Conservation (phyloP, 345 rosid genomes). For the Lepidium aucheri region DNA sequence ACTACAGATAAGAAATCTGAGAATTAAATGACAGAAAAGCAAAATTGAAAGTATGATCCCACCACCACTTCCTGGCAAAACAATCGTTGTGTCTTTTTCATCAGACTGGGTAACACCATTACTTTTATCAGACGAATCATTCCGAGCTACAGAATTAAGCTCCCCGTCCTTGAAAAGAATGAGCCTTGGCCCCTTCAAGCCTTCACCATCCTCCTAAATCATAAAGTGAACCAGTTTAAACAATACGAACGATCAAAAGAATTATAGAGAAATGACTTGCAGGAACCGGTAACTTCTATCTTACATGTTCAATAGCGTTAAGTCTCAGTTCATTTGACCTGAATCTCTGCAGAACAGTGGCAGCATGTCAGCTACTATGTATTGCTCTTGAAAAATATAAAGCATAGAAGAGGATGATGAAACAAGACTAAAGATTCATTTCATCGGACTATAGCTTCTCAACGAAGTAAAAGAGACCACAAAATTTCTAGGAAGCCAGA, state of each 20-base stretch:
- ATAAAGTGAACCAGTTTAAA: conserved; percentile 6
- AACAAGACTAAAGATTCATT: neutral
- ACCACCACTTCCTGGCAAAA: conserved; percentile 38
- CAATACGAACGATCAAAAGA: neutral
- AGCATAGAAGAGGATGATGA: neutral
- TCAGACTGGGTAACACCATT: conserved; percentile 19
- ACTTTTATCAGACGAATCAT: conserved; percentile 22
- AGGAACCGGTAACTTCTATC: neutral
- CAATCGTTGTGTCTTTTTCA: conserved; percentile 19
- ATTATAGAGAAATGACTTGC: neutral
- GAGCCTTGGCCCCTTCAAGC: conserved; percentile 61
- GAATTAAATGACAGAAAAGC: neutral
- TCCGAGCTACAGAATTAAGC: conserved; percentile 31
- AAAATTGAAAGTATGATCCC: neutral
- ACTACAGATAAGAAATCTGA: conserved; percentile 16
- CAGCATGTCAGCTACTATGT: conserved; percentile 1
- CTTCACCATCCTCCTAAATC: conserved; percentile 56
- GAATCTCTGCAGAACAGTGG: conserved; percentile 48
- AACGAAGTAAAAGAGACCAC: neutral
- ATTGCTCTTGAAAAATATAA: neutral
- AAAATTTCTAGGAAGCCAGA: neutral
- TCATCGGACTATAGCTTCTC: neutral
- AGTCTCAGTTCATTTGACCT: conserved; percentile 41
- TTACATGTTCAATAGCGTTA: conserved; percentile 56
- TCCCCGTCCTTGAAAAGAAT: conserved; percentile 49